These are phyloP conservation scores for Fusarium floridanum DNA, from an alignment of 2,329 filamentous ascomycete species.

Conservation along the genomic window DNA sequence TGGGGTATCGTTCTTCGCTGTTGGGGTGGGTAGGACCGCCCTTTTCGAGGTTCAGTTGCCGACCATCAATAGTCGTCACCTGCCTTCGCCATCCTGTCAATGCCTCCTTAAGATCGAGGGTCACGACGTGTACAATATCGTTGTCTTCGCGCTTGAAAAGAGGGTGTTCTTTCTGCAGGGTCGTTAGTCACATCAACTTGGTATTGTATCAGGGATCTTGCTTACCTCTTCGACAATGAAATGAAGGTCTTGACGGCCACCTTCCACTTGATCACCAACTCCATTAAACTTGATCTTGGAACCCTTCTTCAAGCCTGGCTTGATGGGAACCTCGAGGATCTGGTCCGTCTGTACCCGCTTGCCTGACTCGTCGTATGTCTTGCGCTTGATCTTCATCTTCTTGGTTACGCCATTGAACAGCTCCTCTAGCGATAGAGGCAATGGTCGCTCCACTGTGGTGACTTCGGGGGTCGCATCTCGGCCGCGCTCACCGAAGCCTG, in stretches of 20 bases:
- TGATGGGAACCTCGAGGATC: conserved; percentile 94
- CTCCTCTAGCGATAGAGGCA: conserved; percentile 88
- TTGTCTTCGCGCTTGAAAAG: conserved; percentile 90
- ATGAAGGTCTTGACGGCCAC: conserved; percentile 93
- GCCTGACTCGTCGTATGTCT: conserved; percentile 88
- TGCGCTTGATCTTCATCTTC: conserved; percentile 98
- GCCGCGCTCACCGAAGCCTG: conserved; percentile 51
- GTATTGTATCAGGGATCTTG: not conserved
- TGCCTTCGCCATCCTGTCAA: conserved; percentile 93
- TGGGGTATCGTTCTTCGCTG: conserved; percentile 83
- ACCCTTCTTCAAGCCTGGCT: conserved; percentile 93
- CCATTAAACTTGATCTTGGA: conserved; percentile 99
- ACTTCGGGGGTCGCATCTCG: conserved; percentile 78
- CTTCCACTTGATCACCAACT: conserved; percentile 97
- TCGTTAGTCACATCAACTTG: conserved; percentile 55
- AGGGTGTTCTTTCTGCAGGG: conserved; percentile 82
- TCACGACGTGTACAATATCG: conserved; percentile 82
- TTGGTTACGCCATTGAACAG: conserved; percentile 89
- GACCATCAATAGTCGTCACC: conserved; percentile 93
- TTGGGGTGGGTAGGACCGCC: conserved; percentile 87
- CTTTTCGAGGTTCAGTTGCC: conserved; percentile 83
- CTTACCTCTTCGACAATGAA: conserved; percentile 95
- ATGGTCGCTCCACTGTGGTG: conserved; percentile 86
- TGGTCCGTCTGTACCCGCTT: conserved; percentile 90
- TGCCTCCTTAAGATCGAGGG: conserved; percentile 91